Percentiles rank a stretch among this genome's conserved stretches.
Conservation (phyloP, 768 basidiomycete genomes). For the Kockovaella imperatae region DNA sequence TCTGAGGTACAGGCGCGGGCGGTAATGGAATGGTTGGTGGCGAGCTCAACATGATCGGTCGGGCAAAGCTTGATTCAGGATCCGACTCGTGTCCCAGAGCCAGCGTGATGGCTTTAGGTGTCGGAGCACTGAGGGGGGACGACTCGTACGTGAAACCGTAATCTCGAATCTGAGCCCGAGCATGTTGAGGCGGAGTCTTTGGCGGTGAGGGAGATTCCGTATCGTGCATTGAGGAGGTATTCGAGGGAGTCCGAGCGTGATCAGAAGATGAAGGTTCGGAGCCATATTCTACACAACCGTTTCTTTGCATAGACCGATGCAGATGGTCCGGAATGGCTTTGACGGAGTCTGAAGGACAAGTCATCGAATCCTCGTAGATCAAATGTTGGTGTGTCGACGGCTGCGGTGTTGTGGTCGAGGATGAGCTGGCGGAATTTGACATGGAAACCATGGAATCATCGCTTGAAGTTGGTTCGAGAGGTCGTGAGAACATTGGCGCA, state of each 20-base stretch:
- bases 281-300: no score
- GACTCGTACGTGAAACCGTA: background rate
- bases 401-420: no score
- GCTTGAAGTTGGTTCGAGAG: background rate
- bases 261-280: slow-evolving; percentile 17
- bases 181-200: slow-evolving; percentile 12
- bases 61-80: background rate
- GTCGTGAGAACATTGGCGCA: background rate
- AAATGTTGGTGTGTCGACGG: no score
- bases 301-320: no score
- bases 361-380: no score
- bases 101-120: background rate
- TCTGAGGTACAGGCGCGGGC: slow-evolving; percentile 4
- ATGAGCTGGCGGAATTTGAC: no score
- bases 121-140: slow-evolving; percentile 1
- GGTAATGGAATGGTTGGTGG: slow-evolving; percentile 30
- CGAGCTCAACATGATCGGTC: slow-evolving; percentile 10
- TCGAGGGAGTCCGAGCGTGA: slow-evolving; percentile 34
- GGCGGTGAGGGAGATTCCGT: slow-evolving; percentile 35
- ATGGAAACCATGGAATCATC: background rate
- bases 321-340: background rate
- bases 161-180: slow-evolving; percentile 4
- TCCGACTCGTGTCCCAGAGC: background rate
- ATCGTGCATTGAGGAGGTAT: slow-evolving; percentile 24
- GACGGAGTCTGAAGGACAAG: slow-evolving; percentile 1